Base-by-base conservation (phyloP, 2,329 filamentous ascomycete species). In the Aspergillus phoenicis region DNA sequence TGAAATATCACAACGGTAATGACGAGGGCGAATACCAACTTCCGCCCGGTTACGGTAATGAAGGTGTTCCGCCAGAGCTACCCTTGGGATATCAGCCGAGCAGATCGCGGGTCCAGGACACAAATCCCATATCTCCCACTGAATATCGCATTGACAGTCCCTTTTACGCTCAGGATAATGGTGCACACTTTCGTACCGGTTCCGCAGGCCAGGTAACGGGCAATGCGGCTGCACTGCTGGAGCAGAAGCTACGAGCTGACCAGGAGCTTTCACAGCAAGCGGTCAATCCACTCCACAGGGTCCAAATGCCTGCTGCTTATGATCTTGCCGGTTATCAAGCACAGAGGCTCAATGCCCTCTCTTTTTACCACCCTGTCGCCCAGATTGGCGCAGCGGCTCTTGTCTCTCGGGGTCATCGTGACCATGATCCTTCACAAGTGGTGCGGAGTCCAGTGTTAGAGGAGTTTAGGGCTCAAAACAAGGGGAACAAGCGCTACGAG, bases 401-500 rank as follows among this genome's bases (percentile, higher is more conserved):
- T 17, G 73, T 79, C 11, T 76, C 79, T 10, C 75, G 78, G 52
- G 75, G 78, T 2, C 80, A 80, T 58, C 82, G 85, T 54, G 85
- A 87, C 30, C 82, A 86, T 60, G 87, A 90, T 57, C 77, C 81
- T 1, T 81, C 82, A 13, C 84, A 86, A 62, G 85, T 85, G 57
- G 78, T 89, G 13, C 85, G 91, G 68, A 96, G 92, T 73, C 78
- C 83, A 13, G 78, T 93, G 8, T 81, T 97, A 2, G 89, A 93
- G 63, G 91, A 96, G 30, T 97, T 96, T 77, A 87, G 90, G 45
- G 83, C 71, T 5, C 90, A 88, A 70, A 85, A 83, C 66, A 96
- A 93, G 75, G 86, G 85, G 0, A 92, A 84, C 74, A 87, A 85
- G 74, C 86, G 87, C 17, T 96, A 88, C 70, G 93, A 97, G 69